phyloP scores from a whole-genome alignment of 164 flowering plant species.

The Magnolia kwangsiensis region DNA sequence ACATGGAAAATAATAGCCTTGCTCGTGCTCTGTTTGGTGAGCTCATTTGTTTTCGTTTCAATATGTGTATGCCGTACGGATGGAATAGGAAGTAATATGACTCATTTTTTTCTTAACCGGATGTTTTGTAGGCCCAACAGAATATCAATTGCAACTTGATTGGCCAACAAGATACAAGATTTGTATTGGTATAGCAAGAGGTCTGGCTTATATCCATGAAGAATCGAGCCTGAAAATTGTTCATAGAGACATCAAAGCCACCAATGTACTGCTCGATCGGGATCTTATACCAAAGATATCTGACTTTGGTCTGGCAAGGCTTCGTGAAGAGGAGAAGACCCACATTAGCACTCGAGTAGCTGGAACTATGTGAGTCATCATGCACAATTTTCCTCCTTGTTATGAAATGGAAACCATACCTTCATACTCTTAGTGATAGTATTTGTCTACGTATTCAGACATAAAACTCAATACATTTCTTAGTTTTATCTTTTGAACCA shows the following conservation, averaged over 20 bases:
- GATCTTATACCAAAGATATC: constrained; percentile 11
- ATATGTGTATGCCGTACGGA: too few species aligned
- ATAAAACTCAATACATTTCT: too few species aligned
- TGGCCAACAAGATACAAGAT: constrained; percentile 37
- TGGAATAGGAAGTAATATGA: background rate
- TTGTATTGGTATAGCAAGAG: constrained; percentile 47
- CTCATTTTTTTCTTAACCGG: background rate
- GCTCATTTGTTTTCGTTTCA: constrained; percentile 4
- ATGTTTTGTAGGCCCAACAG: background rate
- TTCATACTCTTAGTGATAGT: background rate
- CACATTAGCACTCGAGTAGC: constrained; percentile 13
- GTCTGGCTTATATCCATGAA: constrained; percentile 46
- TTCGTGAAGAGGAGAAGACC: constrained; percentile 5
- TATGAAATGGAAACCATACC: background rate
- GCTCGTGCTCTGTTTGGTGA: constrained; percentile 65
- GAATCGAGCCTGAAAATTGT: constrained; percentile 30
- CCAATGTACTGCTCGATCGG: constrained; percentile 9
- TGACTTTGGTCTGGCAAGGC: constrained; percentile 12
- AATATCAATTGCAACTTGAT: constrained; percentile 24
- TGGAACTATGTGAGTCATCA: constrained; percentile 10
- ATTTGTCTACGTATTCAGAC: too few species aligned
- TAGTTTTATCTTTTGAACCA: too few species aligned
- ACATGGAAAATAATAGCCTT: constrained; percentile 77
- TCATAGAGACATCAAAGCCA: constrained; percentile 16
- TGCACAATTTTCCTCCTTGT: background rate